Evolutionary conservation across 148 eudicot genomes (phyloP), one percentile per base, ranked within the genome.

Genomic region (Vaccinium vitisidaea): DNA sequence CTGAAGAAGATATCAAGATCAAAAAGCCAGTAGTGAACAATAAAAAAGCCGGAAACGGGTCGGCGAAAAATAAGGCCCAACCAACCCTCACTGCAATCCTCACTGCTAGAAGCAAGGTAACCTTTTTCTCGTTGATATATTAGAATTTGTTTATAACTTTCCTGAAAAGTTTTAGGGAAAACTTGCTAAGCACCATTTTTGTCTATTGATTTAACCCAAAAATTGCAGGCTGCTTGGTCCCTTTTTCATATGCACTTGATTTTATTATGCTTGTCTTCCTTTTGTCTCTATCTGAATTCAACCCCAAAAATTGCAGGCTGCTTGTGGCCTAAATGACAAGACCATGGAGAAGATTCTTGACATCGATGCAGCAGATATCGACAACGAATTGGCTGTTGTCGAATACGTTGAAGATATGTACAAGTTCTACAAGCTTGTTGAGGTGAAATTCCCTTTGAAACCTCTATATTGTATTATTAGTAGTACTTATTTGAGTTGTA

Each of bases 341-440:
- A 88, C 88, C 6, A 89, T 86, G 84, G 88, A 82, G 52, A 79
- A 88, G 10, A 78, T 88, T 30, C 84, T 84, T 12, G 92, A 93
- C 48, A 91, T 93, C 67, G 95, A 93, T 85, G 91, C 95, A 83
- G 92, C 85, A 12, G 95, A 93, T 88, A 83, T 82, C 14, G 83
- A 89, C 36, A 89, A 93, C 55, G 92, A 93, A 27, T 84, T 93
- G 83, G 95, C 93, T 4, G 93, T 75, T 55, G 92, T 89, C 18
- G 95, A 93, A 59, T 93, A 93, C 61, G 86, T 91, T 55, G 95
- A 91, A 63, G 95, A 93, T 43, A 89, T 93, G 8, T 91, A 93
- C 91, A 88, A 89, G 73, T 93, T 85, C 89, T 93, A 93, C 86
- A 93, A 91, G 87, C 83, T 80, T 4, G 89, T 80, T 61, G 94